Conservation (phyloP, 1,284 basidiomycete species). For the Trametes pubescens region DNA sequence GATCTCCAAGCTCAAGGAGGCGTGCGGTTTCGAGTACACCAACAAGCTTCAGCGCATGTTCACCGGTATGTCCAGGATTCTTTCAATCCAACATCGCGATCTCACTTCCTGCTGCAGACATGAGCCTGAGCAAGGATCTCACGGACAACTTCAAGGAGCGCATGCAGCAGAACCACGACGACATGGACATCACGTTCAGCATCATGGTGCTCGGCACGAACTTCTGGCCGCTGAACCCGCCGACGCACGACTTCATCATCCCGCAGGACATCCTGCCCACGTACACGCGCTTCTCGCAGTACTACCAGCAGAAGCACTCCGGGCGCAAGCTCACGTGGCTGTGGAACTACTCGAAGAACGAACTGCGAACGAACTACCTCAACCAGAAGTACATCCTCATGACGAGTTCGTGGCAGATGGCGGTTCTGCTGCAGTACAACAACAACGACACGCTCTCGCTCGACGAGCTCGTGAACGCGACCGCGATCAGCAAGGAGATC, state of each 20-base stretch:
- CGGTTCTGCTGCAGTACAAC: conserved; percentile 95
- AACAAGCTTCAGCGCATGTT: conserved; percentile 99
- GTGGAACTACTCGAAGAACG: conserved; percentile 98
- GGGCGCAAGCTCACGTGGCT: conserved; percentile 97
- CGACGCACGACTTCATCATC: conserved; percentile 87
- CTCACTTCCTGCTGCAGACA: conserved; percentile 63
- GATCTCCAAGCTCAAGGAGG: conserved; percentile 99
- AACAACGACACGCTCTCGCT: conserved; percentile 85
- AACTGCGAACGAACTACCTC: conserved; percentile 92
- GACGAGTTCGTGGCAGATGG: conserved; percentile 96
- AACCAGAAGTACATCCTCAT: conserved; percentile 96
- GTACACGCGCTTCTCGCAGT: conserved; percentile 93
- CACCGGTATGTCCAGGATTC: conserved; percentile 66
- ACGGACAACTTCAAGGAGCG: conserved; percentile 97
- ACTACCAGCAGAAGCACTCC: conserved; percentile 94
- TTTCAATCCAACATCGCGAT: conserved; percentile 2
- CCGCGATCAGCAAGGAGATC: conserved; percentile 85
- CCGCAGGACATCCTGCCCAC: conserved; percentile 88
- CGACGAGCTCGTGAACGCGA: conserved; percentile 84
- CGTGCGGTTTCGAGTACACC: conserved; percentile 98
- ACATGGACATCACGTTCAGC: conserved; percentile 90
- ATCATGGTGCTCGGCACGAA: conserved; percentile 96
- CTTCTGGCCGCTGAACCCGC: conserved; percentile 94
- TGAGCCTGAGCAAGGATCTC: conserved; percentile 95
- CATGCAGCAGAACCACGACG: conserved; percentile 85